Conservation (phyloP, 164 flowering plant species). For the Houttuynia cordata region DNA sequence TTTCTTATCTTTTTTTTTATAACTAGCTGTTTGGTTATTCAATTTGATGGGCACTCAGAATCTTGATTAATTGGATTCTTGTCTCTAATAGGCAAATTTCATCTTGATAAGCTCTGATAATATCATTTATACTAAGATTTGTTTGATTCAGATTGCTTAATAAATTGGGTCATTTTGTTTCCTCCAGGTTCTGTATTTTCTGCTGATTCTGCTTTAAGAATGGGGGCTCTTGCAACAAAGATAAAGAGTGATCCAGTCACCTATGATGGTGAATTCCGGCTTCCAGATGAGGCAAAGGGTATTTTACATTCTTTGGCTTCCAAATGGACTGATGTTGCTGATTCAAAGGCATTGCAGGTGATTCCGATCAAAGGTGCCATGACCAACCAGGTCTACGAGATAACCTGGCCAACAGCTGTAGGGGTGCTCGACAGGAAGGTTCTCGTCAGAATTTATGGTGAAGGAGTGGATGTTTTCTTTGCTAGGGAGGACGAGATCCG, state of each 20-base stretch:
- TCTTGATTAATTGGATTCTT: no score
- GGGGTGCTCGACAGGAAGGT: slow-evolving; percentile 36
- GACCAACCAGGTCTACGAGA: slow-evolving; percentile 78
- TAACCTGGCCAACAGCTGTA: slow-evolving; percentile 50
- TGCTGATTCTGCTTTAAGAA: background rate
- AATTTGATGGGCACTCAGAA: no score
- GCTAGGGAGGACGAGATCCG: slow-evolving; percentile 52
- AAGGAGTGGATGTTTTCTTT: slow-evolving; percentile 77
- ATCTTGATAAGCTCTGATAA: no score
- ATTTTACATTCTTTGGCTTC: slow-evolving; percentile 46
- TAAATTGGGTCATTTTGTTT: no score
- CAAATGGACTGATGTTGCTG: slow-evolving; percentile 45
- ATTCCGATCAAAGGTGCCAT: slow-evolving; percentile 71
- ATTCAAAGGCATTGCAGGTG: slow-evolving; percentile 43
- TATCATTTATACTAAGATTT: no score
- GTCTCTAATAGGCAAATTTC: no score
- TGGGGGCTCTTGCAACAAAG: slow-evolving; percentile 8
- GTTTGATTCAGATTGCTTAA: no score
- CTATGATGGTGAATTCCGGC: background rate
- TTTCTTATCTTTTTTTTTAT: no score
- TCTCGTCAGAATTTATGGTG: slow-evolving; percentile 66
- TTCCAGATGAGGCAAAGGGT: slow-evolving; percentile 46
- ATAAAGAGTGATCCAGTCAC: background rate
- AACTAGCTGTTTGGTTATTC: no score
- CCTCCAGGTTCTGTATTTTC: no score